These are phyloP conservation scores for Botrytis porri DNA, from an alignment of 2,329 filamentous ascomycete genomes.

Conservation along the genomic window DNA sequence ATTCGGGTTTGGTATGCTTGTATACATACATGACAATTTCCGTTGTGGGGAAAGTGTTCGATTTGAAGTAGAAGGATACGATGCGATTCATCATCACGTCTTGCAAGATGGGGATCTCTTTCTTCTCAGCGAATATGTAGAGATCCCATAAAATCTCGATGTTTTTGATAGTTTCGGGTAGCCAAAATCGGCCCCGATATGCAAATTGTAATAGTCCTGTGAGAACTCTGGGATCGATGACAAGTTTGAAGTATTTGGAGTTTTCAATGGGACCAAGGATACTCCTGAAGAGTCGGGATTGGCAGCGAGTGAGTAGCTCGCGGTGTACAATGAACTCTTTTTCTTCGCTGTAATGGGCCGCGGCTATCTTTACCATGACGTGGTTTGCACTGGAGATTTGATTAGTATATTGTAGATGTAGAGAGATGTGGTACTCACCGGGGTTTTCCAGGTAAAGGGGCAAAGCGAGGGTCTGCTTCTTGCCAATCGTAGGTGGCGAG, in stretches of 20 bases:
- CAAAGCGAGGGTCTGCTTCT: conserved; percentile 2
- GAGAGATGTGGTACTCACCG: background rate
- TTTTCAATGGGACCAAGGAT: background rate
- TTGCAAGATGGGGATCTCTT: background rate
- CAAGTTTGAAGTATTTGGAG: background rate
- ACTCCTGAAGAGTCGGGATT: background rate
- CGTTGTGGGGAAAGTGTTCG: background rate
- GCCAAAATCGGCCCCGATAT: background rate
- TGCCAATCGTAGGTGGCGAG: background rate
- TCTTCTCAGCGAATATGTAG: background rate
- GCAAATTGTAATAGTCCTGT: background rate
- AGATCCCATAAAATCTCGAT: background rate
- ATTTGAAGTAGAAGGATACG: background rate
- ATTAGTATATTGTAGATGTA: background rate
- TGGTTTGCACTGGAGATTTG: background rate
- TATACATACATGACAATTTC: background rate
- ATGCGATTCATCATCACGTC: conserved; percentile 6
- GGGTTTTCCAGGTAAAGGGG: background rate
- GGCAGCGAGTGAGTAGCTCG: background rate
- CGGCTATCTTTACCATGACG: background rate
- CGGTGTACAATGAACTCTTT: background rate
- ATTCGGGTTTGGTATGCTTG: background rate
- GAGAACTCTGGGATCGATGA: background rate
- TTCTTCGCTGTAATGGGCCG: background rate
- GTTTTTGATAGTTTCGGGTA: background rate